These are phyloP conservation scores for Botrytis paeoniae DNA, from an alignment of 2,329 filamentous ascomycete species.

Conservation along the genomic window DNA sequence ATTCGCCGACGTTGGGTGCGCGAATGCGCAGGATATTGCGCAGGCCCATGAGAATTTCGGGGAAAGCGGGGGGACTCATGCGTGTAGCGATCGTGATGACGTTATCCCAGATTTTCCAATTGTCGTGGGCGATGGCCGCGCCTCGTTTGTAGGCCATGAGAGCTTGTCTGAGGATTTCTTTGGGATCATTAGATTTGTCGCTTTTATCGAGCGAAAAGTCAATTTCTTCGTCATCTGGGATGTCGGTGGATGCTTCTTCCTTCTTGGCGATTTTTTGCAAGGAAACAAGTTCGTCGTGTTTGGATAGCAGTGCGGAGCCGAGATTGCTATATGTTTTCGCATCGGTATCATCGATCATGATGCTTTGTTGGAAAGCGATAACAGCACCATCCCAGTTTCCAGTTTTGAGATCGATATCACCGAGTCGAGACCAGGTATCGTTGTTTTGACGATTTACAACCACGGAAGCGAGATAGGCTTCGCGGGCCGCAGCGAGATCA, in stretches of 20 bases:
- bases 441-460: conserved; percentile 77
- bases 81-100: conserved; percentile 83
- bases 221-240: conserved; percentile 20
- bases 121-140: conserved; percentile 76
- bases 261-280: conserved; percentile 40
- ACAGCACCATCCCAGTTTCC: conserved; percentile 74
- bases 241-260: conserved; percentile 27
- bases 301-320: conserved; percentile 73
- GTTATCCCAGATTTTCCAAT: conserved; percentile 96
- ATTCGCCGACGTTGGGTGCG: conserved; percentile 63
- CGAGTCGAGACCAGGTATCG: conserved; percentile 83
- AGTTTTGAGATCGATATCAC: conserved; percentile 80
- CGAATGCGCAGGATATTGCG: conserved; percentile 74
- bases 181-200: conserved; percentile 33
- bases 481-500: conserved; percentile 66
- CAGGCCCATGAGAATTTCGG: conserved; percentile 73
- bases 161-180: conserved; percentile 64
- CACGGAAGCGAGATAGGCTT: conserved; percentile 76
- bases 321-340: conserved; percentile 95
- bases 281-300: conserved; percentile 53
- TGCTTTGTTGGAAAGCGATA: conserved; percentile 77
- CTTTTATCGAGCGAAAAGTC: conserved; percentile 30
- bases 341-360: conserved; percentile 82
- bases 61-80: conserved; percentile 69
- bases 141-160: conserved; percentile 85